Base-by-base conservation (phyloP, 2,329 filamentous ascomycete species). In the Aspergillus novofumigatus region DNA sequence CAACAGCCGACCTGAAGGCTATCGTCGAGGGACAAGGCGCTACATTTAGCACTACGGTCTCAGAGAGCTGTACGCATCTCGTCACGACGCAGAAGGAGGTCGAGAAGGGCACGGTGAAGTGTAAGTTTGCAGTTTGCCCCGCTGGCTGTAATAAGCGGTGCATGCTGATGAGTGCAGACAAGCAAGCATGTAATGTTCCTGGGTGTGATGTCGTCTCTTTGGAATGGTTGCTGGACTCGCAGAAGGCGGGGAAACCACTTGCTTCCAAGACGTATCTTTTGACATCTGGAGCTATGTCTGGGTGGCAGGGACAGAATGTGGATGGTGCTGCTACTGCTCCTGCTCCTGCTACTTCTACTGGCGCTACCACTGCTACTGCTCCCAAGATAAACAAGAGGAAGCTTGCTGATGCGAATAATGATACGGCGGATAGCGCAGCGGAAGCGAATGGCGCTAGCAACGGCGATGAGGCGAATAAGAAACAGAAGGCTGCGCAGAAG, bases 161-260 rank as follows among this genome's bases (percentile, higher is more conserved):
- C 53, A 9, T 77, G 88, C 51, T 78, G 89, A 42, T 75, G 69
- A 14, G 67, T 9, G 25, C 21, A 75, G 72, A 71, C 53, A 62
- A 69, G 83, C 61, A 75, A 75, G 63, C 81, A 17, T 82, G 79
- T 4, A 69, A 75, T 9, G 63, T 75, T 11, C 75, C 79, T 35
- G 75, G 69, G 21, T 72, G 88, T 11, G 78, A 78, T 2, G 78
- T 90, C 49, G 80, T 91, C 26, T 77, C 72, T 9, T 69, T 86
- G 0, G 73, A 82, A 14, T 91, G 88, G 88, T 75, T 90, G 4
- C 61, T 82, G 1, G 80, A 86, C n/a, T 85, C 80, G 23, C 73
- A 81, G 41, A 60, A 73, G 14, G 69, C 73, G 17, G 75, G 75
- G 49, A 68, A 73, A 10, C 77, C 73, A 32, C 65, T 79, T 8